Conservation (phyloP, 202 grass and related monocot genomes). For the Schoenoplectus triqueter region DNA sequence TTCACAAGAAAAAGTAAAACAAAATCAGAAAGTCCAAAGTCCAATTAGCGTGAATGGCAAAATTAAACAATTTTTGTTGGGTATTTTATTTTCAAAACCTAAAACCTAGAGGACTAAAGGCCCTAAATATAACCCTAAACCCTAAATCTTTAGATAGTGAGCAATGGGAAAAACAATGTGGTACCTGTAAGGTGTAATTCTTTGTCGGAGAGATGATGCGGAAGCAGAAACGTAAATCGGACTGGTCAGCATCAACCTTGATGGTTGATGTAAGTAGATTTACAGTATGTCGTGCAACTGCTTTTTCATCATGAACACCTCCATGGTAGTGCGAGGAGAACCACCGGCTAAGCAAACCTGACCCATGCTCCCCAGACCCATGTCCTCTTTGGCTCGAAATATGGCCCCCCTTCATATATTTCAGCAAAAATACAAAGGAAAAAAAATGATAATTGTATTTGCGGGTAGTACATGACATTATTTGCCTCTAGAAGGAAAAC, state of each 20-base stretch:
- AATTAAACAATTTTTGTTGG: background rate
- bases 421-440: background rate
- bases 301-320: constrained; percentile 91
- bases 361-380: constrained; percentile 75
- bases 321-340: constrained; percentile 99
- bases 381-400: constrained; percentile 63
- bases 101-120: background rate
- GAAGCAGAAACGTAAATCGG: constrained; percentile 94
- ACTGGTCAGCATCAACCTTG: constrained; percentile 94
- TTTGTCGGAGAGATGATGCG: constrained; percentile 97
- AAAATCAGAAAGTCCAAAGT: constrained; percentile 36
- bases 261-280: constrained; percentile 96
- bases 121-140: too few relatives aligned
- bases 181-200: constrained; percentile 98
- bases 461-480: constrained; percentile 10
- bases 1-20: constrained; percentile 45
- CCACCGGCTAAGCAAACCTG: constrained; percentile 91
- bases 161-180: background rate
- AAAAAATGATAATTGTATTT: background rate
- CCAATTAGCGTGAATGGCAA: constrained; percentile 9
- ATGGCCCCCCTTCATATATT: constrained; percentile 24
- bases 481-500: background rate
- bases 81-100: background rate
- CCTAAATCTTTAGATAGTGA: background rate
- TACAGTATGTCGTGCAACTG: constrained; percentile 95